These are phyloP conservation scores for Stenogyne calaminthoides DNA, from an alignment of 305 asterid genomes.

Conservation along the genomic window DNA sequence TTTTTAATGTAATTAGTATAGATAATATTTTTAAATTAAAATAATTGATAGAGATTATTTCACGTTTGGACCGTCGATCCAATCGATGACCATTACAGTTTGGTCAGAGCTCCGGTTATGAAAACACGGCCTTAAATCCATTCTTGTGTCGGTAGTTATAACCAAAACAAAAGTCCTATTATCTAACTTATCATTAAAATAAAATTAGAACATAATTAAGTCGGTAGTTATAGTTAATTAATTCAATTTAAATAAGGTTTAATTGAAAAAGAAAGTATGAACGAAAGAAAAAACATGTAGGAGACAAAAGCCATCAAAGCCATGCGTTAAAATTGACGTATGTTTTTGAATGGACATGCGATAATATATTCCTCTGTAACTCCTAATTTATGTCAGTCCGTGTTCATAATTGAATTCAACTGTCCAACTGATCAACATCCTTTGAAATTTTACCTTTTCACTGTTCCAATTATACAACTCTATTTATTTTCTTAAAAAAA, in stretches of 20 bases:
- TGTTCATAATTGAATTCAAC: slow-evolving; percentile 30
- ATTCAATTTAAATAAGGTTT: background rate
- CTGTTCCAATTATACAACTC: slow-evolving; percentile 30
- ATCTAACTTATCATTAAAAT: no score
- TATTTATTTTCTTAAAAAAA: background rate
- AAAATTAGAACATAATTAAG: background rate
- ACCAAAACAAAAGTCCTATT: no score
- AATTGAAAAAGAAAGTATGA: no score
- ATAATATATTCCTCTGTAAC: slow-evolving; percentile 30
- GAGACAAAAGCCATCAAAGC: slow-evolving; percentile 24
- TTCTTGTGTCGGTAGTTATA: no score
- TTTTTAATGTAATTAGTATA: no score
- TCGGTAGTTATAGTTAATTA: background rate
- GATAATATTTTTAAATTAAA: no score
- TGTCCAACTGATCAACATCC: slow-evolving; percentile 29
- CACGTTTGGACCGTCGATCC: no score
- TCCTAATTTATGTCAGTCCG: slow-evolving; percentile 22
- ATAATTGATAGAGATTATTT: no score
- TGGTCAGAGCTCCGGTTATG: no score
- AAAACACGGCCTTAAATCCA: no score
- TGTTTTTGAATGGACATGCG: slow-evolving; percentile 30
- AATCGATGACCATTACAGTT: no score
- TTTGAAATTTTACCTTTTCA: slow-evolving; percentile 18
- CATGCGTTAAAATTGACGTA: slow-evolving; percentile 13
- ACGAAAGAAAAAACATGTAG: background rate